Base-by-base conservation (phyloP, 257 asterid species). In the Ophiorrhiza pumila region DNA sequence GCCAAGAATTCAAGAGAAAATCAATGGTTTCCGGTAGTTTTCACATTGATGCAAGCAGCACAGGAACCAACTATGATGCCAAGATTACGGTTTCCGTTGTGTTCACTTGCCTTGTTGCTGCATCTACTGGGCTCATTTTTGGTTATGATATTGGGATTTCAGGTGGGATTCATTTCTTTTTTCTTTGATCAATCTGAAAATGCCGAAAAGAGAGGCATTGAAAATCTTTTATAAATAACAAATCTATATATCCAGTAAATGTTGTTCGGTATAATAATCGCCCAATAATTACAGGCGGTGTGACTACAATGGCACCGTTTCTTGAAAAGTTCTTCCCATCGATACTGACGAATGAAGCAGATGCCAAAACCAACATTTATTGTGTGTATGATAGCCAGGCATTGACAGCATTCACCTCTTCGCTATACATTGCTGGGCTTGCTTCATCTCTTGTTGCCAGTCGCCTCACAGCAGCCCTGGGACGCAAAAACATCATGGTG, bases 141-240 rank as follows among this genome's bases (percentile, higher is more conserved):
- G 85, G 89, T 0, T 85, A 82, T 20, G 87, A 82, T 32, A 74
- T 85, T 18, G 87, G 87, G 0, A 80, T 83, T 46, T 85, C 87
- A 53, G 85, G 86, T n/a, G n/a, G n/a, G n/a, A n/a, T n/a, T n/a
- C n/a, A n/a, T n/a, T n/a, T n/a, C n/a, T n/a, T n/a, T n/a, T n/a
- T n/a, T n/a, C n/a, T n/a, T n/a, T n/a, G n/a, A n/a, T n/a, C n/a
- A n/a, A n/a, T n/a, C n/a, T n/a, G n/a, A n/a, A n/a, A n/a, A n/a
- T n/a, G n/a, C n/a, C n/a, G n/a, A n/a, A n/a, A n/a, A n/a, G n/a
- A n/a, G n/a, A n/a, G n/a, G n/a, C n/a, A n/a, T n/a, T n/a, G n/a
- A n/a, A n/a, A n/a, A n/a, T n/a, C n/a, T n/a, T n/a, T n/a, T n/a
- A n/a, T n/a, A n/a, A n/a, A n/a, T n/a, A n/a, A n/a, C n/a, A n/a